Percentiles rank a stretch among this genome's conserved stretches.
phyloP scores from a whole-genome alignment of 345 rosid species.

The Euphorbia pulcherrima region DNA sequence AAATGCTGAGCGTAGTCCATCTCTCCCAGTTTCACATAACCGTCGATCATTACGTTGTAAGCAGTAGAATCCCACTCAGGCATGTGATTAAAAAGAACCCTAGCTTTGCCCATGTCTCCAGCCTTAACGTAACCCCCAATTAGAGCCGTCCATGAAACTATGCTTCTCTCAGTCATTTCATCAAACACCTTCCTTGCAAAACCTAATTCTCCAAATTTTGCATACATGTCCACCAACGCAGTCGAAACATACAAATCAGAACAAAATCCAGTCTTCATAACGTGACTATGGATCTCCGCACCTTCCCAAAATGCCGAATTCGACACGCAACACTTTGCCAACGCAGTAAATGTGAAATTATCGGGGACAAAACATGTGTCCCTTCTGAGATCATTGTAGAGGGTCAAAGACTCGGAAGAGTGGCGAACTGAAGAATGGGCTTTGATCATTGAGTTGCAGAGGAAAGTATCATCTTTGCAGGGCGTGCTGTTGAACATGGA shows the following conservation, averaged over 20 bases:
- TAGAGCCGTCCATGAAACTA: conserved; percentile 74
- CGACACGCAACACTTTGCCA: conserved; percentile 50
- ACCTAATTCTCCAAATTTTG: conserved; percentile 45
- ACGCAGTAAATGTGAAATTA: conserved; percentile 49
- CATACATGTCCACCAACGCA: conserved; percentile 62
- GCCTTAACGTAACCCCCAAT: conserved; percentile 54
- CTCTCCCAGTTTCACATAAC: conserved; percentile 62
- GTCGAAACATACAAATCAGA: conserved; percentile 62
- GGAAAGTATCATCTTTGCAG: conserved; percentile 48
- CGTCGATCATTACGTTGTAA: conserved; percentile 59
- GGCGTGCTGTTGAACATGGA: conserved; percentile 48
- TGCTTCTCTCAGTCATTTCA: conserved; percentile 56
- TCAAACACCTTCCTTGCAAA: conserved; percentile 52
- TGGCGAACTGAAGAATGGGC: conserved; percentile 41
- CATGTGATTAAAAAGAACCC: conserved; percentile 52
- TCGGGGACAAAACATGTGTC: conserved; percentile 49
- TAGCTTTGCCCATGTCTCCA: conserved; percentile 46
- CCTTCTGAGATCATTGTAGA: conserved; percentile 48
- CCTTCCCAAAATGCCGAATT: conserved; percentile 44
- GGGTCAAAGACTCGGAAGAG: conserved; percentile 38
- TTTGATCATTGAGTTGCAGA: conserved; percentile 69
- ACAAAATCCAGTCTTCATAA: conserved; percentile 48
- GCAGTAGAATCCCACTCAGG: conserved; percentile 49
- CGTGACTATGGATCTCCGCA: conserved; percentile 48
- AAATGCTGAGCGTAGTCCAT: conserved; percentile 49